These are phyloP conservation scores for Metschnikowia gelsemii DNA, from an alignment of 805 yeast species.

Conservation along the genomic window DNA sequence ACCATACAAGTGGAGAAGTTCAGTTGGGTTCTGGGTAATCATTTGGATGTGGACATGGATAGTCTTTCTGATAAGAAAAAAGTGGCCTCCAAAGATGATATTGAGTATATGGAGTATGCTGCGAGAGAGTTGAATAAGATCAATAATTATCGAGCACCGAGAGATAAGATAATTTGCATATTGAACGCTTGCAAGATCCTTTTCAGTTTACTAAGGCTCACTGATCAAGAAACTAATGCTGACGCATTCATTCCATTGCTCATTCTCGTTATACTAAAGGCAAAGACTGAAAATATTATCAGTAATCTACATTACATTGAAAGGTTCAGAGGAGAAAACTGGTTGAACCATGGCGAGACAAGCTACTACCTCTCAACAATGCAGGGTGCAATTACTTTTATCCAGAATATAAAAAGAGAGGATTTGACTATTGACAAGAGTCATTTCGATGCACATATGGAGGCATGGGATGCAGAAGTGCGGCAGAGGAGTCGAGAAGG, in stretches of 20 bases:
- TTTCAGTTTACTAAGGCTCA: conserved; percentile 77
- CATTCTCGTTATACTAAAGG: conserved; percentile 72
- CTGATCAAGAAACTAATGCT: conserved; percentile 74
- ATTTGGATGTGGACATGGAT: conserved; percentile 66
- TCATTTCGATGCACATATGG: conserved; percentile 57
- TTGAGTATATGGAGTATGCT: conserved; percentile 58
- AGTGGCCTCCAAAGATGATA: conserved; percentile 12
- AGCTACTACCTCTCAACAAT: conserved; percentile 89
- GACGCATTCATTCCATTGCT: conserved; percentile 91
- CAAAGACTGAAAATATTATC: conserved; percentile 61
- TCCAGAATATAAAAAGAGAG: conserved; percentile 56
- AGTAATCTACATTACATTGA: conserved; percentile 86
- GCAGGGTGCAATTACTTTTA: conserved; percentile 82
- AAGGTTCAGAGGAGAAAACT: conserved; percentile 72
- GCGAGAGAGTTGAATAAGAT: conserved; percentile 73
- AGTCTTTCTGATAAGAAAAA: conserved; percentile 37
- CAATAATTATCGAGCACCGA: conserved; percentile 83
- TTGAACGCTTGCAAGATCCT: conserved; percentile 91
- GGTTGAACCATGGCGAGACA: conserved; percentile 77
- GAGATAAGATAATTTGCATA: conserved; percentile 90
- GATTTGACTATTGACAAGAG: conserved; percentile 61
- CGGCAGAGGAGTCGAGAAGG: conserved; percentile 15
- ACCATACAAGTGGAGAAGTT: conserved; percentile 56
- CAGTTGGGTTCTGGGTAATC: conserved; percentile 69
- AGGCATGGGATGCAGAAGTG: conserved; percentile 45